phyloP scores from a whole-genome alignment of 129 eudicot genomes.

The Erigeron canadensis region DNA sequence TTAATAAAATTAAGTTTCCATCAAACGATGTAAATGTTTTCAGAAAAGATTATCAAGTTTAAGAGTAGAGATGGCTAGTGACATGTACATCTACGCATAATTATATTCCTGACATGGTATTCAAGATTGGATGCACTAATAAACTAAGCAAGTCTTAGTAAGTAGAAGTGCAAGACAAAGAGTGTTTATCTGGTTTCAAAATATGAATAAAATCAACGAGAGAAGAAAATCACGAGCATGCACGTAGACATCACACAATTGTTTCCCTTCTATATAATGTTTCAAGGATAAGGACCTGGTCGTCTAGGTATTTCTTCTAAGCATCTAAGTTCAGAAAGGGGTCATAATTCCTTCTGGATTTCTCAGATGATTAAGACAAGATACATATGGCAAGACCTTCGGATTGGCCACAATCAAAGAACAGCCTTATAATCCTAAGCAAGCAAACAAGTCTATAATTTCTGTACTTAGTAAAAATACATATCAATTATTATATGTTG shows the following conservation, averaged over 20 bases:
- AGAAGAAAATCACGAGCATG: slow-evolving; percentile 13
- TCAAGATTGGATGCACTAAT: background rate
- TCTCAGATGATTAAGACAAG: background rate
- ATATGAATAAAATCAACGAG: background rate
- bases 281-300: background rate
- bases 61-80: slow-evolving; percentile 3
- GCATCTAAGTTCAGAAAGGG: slow-evolving; percentile 11
- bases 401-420: background rate
- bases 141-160: background rate
- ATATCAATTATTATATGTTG: background rate
- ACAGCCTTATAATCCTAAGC: background rate
- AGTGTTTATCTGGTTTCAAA: slow-evolving; percentile 4
- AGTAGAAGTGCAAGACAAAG: background rate
- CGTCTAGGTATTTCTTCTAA: background rate
- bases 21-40: background rate
- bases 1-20: slow-evolving; percentile 5
- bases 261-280: background rate
- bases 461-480: slow-evolving; percentile 3
- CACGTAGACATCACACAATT: background rate
- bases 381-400: background rate
- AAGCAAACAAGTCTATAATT: background rate
- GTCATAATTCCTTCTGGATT: slow-evolving; percentile 8
- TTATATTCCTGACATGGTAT: background rate
- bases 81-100: background rate
- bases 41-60: slow-evolving; percentile 1